phyloP scores from a whole-genome alignment of 2,329 filamentous ascomycete genomes.

The Aspergillus luchuensis region DNA sequence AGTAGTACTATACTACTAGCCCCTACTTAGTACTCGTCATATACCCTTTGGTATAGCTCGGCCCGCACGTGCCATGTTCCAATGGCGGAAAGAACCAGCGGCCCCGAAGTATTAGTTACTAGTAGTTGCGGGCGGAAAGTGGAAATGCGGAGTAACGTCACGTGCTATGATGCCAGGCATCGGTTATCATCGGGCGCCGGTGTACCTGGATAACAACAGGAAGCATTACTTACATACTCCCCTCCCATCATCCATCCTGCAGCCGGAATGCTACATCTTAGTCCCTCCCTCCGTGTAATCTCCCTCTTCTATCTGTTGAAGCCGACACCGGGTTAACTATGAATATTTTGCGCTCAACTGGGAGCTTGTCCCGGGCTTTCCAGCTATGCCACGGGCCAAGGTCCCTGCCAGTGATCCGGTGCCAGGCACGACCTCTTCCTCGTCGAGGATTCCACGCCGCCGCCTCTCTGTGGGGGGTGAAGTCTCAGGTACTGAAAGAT shows the following conservation, averaged over 20 bases:
- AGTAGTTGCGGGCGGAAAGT: too few species aligned
- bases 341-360: conserved; percentile 35
- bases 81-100: too few species aligned
- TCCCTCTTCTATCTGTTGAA: not conserved
- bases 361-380: conserved; percentile 32
- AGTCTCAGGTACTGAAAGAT: conserved; percentile 46
- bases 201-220: conserved; percentile 1
- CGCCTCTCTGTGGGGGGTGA: conserved; percentile 36
- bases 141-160: conserved; percentile 19
- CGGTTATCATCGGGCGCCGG: conserved; percentile 29
- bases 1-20: too few species aligned
- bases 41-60: too few species aligned
- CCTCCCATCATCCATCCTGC: conserved; percentile 12
- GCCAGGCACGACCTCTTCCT: conserved; percentile 24
- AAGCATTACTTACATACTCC: conserved; percentile 2
- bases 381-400: conserved; percentile 29
- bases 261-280: not conserved
- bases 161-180: conserved; percentile 25
- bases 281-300: conserved; percentile 6
- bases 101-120: too few species aligned
- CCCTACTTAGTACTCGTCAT: too few species aligned
- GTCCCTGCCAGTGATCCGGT: conserved; percentile 29
- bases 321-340: conserved; percentile 22
- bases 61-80: too few species aligned
- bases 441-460: conserved; percentile 41